A percentile compares a stretch with the other conserved stretches of the same genome.
Evolutionary conservation across 306 rosid genomes (phyloP).

Genomic region (Astragalus glycyphyllos): DNA sequence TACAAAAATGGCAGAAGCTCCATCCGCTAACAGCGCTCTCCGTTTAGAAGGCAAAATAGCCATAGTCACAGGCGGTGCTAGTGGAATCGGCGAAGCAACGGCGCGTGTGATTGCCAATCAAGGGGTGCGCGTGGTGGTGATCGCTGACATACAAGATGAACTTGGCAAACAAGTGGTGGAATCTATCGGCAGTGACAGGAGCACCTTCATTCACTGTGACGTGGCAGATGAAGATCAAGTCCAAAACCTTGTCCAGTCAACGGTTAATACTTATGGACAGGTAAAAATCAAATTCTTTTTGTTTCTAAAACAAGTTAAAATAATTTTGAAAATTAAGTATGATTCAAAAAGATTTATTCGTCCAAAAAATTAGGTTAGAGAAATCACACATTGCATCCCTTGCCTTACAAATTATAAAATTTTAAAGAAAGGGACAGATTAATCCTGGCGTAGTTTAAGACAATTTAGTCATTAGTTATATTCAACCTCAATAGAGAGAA

Average conservation of each 20-base stretch:
- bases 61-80: constrained; percentile 63
- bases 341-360: too few relatives aligned
- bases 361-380: too few relatives aligned
- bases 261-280: constrained; percentile 46
- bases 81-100: constrained; percentile 70
- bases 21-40: not conserved
- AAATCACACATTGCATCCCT: too few relatives aligned
- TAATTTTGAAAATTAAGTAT: too few relatives aligned
- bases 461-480: too few relatives aligned
- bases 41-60: constrained; percentile 53
- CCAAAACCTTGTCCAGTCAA: constrained; percentile 36
- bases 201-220: constrained; percentile 60
- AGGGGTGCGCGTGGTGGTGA: constrained; percentile 51
- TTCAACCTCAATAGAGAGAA: too few relatives aligned
- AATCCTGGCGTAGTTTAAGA: too few relatives aligned
- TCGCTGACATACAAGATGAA: constrained; percentile 59
- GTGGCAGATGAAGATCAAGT: constrained; percentile 62
- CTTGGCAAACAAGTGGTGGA: constrained; percentile 45
- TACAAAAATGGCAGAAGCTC: constrained; percentile 32
- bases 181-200: constrained; percentile 49
- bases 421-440: too few relatives aligned
- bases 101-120: constrained; percentile 46
- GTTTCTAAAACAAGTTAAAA: too few relatives aligned
- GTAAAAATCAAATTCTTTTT: not conserved
- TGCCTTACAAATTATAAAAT: too few relatives aligned